A percentile compares a stretch with the other conserved stretches of the same genome.
These are phyloP conservation scores for Cladosporium sphaerospermum DNA, from an alignment of 2,329 filamentous ascomycete genomes.

Conservation along the genomic window DNA sequence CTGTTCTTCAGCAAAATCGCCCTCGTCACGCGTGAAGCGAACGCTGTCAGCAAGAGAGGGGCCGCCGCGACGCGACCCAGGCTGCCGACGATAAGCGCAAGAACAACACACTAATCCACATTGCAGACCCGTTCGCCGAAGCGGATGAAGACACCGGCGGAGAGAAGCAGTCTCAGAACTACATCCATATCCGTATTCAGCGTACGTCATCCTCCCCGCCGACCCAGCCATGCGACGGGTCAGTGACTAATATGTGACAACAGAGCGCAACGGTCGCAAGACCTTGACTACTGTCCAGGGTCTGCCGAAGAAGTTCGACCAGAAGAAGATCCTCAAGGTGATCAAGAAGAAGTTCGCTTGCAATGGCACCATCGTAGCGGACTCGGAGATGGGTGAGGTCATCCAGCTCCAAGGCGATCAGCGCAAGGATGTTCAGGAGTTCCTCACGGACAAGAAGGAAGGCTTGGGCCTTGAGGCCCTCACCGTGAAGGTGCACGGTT, in stretches of 20 bases:
- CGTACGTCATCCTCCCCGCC: constrained; percentile 55
- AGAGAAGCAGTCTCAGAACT: constrained; percentile 91
- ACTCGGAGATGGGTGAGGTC: constrained; percentile 97
- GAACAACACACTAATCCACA: not conserved
- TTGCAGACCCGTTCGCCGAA: constrained; percentile 98
- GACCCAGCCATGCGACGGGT: not conserved
- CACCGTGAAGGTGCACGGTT: constrained; percentile 76
- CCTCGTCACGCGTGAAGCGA: not conserved
- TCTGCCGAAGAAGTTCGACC: constrained; percentile 97
- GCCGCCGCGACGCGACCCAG: not conserved
- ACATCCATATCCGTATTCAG: constrained; percentile 99
- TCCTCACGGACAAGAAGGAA: constrained; percentile 92
- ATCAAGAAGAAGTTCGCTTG: constrained; percentile 99
- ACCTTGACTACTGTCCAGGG: constrained; percentile 99
- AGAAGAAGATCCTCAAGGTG: constrained; percentile 99
- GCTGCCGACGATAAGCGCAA: not conserved
- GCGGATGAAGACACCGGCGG: constrained; percentile 99
- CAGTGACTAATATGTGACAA: constrained; percentile 9
- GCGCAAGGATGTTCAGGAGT: constrained; percentile 97
- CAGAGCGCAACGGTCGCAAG: constrained; percentile 99
- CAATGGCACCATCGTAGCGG: constrained; percentile 99
- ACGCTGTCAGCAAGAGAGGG: constrained; percentile 4
- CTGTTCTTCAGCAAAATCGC: not conserved
- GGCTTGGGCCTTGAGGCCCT: constrained; percentile 90
- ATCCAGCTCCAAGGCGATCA: constrained; percentile 99